A percentile compares a stretch with the other conserved stretches of the same genome.
phyloP scores from a whole-genome alignment of 106 monocot genomes.

The Dioscorea alata region DNA sequence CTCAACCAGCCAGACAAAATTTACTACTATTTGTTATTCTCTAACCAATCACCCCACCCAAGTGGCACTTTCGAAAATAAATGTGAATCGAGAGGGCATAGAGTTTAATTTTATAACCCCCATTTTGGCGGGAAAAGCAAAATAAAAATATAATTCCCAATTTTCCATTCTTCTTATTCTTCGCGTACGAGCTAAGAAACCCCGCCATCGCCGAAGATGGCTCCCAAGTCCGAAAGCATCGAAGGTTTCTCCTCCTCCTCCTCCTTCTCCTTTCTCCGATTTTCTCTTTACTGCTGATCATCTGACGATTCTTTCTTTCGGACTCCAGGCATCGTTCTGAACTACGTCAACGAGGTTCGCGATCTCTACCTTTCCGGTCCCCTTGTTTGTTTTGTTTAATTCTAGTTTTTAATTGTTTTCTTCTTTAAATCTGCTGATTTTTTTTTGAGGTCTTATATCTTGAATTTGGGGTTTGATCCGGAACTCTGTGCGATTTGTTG shows the following conservation, averaged over 20 bases:
- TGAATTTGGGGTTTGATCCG: neutral
- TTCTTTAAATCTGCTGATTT: neutral
- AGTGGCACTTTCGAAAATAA: neutral
- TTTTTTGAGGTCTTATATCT: neutral
- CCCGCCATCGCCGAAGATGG: constrained; percentile 13
- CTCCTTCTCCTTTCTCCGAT: neutral
- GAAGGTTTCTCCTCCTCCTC: constrained; percentile 22
- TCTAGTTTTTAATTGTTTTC: neutral
- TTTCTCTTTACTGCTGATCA: neutral
- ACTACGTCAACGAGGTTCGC: constrained; percentile 45
- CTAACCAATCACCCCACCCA: no score
- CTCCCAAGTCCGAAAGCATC: constrained; percentile 46
- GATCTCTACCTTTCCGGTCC: neutral
- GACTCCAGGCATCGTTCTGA: constrained; percentile 40
- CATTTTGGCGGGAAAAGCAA: neutral
- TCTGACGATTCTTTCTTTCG: neutral
- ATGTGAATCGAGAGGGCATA: neutral
- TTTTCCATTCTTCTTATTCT: no score
- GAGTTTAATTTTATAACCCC: no score
- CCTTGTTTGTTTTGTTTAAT: neutral
- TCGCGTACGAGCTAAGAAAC: neutral
- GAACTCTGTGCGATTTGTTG: neutral
- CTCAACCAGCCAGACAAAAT: no score
- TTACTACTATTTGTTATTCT: no score
- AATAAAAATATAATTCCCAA: neutral